Base-by-base conservation (phyloP, 73 alveolate genomes). In the Symbiodinium pilosum region DNA sequence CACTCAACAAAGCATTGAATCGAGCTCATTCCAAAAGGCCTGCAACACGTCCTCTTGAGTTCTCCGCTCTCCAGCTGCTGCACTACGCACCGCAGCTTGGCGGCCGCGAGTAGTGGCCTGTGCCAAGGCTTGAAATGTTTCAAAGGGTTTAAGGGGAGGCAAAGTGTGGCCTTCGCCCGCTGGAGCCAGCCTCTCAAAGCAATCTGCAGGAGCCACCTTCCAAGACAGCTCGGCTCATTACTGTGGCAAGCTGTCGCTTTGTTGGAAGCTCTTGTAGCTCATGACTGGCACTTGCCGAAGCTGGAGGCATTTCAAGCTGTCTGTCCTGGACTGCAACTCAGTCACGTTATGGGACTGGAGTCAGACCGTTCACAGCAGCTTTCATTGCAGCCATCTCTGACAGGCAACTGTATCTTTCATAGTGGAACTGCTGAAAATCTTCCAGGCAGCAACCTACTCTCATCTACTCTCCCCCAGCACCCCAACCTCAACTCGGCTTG, bases 401-500 rank as follows among this genome's bases (percentile, higher is more conserved):
- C n/a, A n/a, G n/a, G n/a, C n/a, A n/a, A n/a, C n/a, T n/a, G n/a
- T n/a, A n/a, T n/a, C n/a, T n/a, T n/a, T n/a, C n/a, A n/a, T n/a
- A n/a, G n/a, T n/a, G n/a, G n/a, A n/a, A n/a, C n/a, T n/a, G n/a
- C n/a, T n/a, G n/a, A n/a, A n/a, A n/a, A n/a, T n/a, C n/a, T n/a
- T n/a, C n/a, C n/a, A n/a, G n/a, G n/a, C n/a, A n/a, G n/a, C n/a
- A n/a, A n/a, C n/a, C n/a, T n/a, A n/a, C n/a, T n/a, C n/a, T n/a
- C n/a, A n/a, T n/a, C n/a, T n/a, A n/a, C n/a, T n/a, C n/a, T n/a
- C n/a, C n/a, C n/a, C n/a, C n/a, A n/a, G 38, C 77, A 24, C 30
- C 81, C 81, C 81, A 38, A 64, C 81, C 81, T 64, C 81, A 26
- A 38, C 81, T 64, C 81, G 34, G 34, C 81, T 64, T 64, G 41